phyloP scores from a whole-genome alignment of 208 protist species.

The Leishmania turanica region DNA sequence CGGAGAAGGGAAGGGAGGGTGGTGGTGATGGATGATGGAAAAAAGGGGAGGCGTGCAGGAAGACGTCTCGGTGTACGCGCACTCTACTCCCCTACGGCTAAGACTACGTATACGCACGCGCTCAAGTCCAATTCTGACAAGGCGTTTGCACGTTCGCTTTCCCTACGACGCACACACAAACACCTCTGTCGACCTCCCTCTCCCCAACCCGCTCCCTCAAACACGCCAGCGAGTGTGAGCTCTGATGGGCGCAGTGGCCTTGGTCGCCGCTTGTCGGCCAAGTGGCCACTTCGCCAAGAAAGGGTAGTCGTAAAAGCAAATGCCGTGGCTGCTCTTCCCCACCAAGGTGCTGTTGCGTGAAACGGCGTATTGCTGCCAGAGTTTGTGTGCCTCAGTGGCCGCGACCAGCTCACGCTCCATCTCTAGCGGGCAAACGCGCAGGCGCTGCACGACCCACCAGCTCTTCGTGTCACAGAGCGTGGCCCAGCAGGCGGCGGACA shows the following conservation, averaged over 20 bases:
- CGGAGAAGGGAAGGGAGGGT: background rate
- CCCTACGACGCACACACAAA: background rate
- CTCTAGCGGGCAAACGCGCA: conserved; percentile 42
- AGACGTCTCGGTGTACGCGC: background rate
- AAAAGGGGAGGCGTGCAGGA: background rate
- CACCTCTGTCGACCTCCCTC: background rate
- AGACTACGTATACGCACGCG: background rate
- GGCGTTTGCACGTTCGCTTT: background rate
- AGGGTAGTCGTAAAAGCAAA: conserved; percentile 27
- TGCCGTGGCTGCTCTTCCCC: conserved; percentile 29
- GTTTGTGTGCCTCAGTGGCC: conserved; percentile 47
- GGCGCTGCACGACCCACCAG: conserved; percentile 22
- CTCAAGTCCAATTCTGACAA: background rate
- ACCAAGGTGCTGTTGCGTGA: conserved; percentile 27
- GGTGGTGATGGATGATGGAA: background rate
- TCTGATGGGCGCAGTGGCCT: background rate
- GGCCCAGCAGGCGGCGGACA: conserved; percentile 72
- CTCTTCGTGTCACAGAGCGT: conserved; percentile 56
- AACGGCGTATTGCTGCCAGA: conserved; percentile 25
- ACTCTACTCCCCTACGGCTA: background rate
- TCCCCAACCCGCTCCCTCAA: background rate
- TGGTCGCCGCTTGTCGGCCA: background rate
- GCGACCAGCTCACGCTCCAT: conserved; percentile 73
- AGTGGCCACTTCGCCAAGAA: conserved; percentile 15
- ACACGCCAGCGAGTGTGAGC: background rate